A percentile compares a stretch with the other conserved stretches of the same genome.
Evolutionary conservation across 1,284 basidiomycete genomes (phyloP).

Genomic region (Cutaneotrichosporon cutaneum): DNA sequence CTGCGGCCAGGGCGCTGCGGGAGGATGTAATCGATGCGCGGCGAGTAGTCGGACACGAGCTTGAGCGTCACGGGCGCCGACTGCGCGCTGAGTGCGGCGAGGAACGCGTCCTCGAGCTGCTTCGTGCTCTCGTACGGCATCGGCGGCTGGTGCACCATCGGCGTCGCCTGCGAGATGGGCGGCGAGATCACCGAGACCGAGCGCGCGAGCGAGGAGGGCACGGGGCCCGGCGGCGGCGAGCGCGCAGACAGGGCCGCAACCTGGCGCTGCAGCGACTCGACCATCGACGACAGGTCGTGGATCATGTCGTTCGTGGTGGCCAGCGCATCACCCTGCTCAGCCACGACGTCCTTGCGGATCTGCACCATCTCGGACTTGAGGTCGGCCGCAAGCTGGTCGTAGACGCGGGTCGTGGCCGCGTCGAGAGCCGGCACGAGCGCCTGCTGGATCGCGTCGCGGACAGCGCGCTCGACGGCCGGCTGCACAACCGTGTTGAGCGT

Average conservation of each 20-base stretch:
- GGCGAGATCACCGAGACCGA: conserved; percentile 13
- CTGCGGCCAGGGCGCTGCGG: conserved; percentile 18
- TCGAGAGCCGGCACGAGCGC: conserved; percentile 36
- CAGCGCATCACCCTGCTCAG: conserved; percentile 26
- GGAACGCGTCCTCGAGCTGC: conserved; percentile 39
- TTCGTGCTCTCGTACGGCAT: background rate
- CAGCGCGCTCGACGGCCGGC: conserved; percentile 33
- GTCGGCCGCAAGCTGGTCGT: conserved; percentile 37
- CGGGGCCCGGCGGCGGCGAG: conserved; percentile 7
- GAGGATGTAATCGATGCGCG: conserved; percentile 27
- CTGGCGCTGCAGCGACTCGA: conserved; percentile 36
- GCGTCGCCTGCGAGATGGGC: background rate
- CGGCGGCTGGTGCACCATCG: conserved; percentile 2
- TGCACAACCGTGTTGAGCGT: conserved; percentile 30
- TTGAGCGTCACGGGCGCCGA: conserved; percentile 26
- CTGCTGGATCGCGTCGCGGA: conserved; percentile 31
- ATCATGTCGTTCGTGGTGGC: conserved; percentile 24
- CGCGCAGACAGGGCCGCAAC: conserved; percentile 27
- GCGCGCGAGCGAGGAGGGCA: background rate
- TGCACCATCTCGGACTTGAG: conserved; percentile 45
- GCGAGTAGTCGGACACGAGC: conserved; percentile 30
- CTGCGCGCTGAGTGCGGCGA: conserved; percentile 28
- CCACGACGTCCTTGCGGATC: conserved; percentile 30
- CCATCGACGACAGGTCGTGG: conserved; percentile 23
- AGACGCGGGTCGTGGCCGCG: conserved; percentile 24